These are phyloP conservation scores for Lactifluus piperatus DNA, from an alignment of 768 basidiomycete species.

Conservation along the genomic window DNA sequence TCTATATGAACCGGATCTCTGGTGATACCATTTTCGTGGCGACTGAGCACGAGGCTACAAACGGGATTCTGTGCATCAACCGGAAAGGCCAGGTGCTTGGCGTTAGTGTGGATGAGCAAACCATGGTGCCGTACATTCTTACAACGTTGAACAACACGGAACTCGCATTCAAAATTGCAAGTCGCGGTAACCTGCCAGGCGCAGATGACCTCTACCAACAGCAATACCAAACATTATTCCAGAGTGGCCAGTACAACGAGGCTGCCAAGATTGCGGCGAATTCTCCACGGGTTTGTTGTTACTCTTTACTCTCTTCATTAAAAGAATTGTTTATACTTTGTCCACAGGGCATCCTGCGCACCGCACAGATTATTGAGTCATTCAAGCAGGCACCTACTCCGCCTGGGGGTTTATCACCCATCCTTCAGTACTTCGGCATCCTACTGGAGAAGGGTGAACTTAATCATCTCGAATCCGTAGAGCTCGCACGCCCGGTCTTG, in stretches of 20 bases:
- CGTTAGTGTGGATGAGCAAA: conserved; percentile 94
- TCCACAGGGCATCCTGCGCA: conserved; percentile 82
- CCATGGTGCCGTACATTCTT: conserved; percentile 91
- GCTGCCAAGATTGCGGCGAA: conserved; percentile 98
- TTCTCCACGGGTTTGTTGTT: conserved; percentile 70
- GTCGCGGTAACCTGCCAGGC: conserved; percentile 91
- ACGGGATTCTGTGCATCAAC: conserved; percentile 98
- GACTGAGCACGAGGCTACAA: conserved; percentile 86
- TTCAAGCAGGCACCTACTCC: conserved; percentile 95
- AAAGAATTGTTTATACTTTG: conserved; percentile 1
- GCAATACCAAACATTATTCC: conserved; percentile 89
- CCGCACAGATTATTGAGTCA: conserved; percentile 89
- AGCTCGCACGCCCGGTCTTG: conserved; percentile 91
- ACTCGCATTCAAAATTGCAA: conserved; percentile 95
- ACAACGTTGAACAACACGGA: conserved; percentile 93
- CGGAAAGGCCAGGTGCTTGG: conserved; percentile 98
- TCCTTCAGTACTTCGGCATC: conserved; percentile 97
- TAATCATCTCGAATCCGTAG: conserved; percentile 91
- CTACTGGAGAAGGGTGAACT: conserved; percentile 97
- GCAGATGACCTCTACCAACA: conserved; percentile 94
- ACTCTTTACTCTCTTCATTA: neutral
- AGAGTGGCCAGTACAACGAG: conserved; percentile 80
- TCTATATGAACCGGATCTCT: conserved; percentile 99
- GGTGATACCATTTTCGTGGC: conserved; percentile 99
- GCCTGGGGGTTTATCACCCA: conserved; percentile 86